phyloP scores from a whole-genome alignment of 169 alveolate genomes.

The Cryptosporidium viatorum region DNA sequence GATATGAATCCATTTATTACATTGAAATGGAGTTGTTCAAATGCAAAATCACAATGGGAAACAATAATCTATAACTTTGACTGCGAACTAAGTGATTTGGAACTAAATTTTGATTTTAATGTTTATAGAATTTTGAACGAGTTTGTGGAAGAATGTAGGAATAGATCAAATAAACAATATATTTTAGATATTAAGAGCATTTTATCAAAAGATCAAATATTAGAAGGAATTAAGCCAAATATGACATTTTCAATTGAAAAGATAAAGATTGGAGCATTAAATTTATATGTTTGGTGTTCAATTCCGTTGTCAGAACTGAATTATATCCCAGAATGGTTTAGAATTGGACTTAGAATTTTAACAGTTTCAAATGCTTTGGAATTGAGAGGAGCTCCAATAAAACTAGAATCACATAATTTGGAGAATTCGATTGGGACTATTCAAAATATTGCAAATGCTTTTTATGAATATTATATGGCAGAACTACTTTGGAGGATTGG shows the following conservation, averaged over 20 bases:
- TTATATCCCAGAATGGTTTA: slow-evolving; percentile 70
- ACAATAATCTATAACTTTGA: slow-evolving; percentile 57
- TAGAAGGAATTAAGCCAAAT: slow-evolving; percentile 1
- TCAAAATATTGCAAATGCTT: slow-evolving; percentile 36
- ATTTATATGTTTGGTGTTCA: slow-evolving; percentile 71
- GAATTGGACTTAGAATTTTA: slow-evolving; percentile 65
- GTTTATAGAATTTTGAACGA: slow-evolving; percentile 50
- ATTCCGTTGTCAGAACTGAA: slow-evolving; percentile 44
- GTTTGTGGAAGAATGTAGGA: slow-evolving; percentile 50
- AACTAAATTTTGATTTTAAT: slow-evolving; percentile 71
- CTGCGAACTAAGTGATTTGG: slow-evolving; percentile 52
- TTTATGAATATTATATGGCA: slow-evolving; percentile 74
- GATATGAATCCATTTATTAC: slow-evolving; percentile 7
- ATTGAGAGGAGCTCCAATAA: slow-evolving; percentile 76
- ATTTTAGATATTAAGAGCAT: slow-evolving; percentile 9
- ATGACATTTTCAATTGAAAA: slow-evolving; percentile 61
- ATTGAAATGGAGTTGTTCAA: slow-evolving; percentile 52
- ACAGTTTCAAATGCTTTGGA: slow-evolving; percentile 71
- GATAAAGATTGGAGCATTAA: slow-evolving; percentile 47
- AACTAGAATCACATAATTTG: slow-evolving; percentile 54
- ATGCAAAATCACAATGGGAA: slow-evolving; percentile 71
- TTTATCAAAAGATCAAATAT: slow-evolving; percentile 20
- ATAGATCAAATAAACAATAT: neutral
- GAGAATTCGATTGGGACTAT: slow-evolving; percentile 62
- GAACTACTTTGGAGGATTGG: slow-evolving; percentile 82